These are phyloP conservation scores for Aphanomyces stellatus DNA, from an alignment of 352 stramenopile species.

Conservation along the genomic window DNA sequence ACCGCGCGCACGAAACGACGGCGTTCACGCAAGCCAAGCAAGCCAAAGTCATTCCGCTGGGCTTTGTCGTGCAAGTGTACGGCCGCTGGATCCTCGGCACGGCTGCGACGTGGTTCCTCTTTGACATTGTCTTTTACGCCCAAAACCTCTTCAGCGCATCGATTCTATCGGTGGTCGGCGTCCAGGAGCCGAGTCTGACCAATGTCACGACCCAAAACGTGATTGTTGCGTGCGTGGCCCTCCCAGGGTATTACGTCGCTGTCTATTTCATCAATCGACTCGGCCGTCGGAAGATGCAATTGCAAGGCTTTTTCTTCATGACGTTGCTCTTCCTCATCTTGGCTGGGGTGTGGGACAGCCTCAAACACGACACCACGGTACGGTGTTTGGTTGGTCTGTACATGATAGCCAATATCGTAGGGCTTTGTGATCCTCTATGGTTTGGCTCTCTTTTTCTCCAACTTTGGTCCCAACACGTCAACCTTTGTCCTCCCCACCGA, in stretches of 20 bases:
- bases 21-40: constrained; percentile 29
- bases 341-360: constrained; percentile 47
- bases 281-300: constrained; percentile 60
- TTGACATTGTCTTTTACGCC: constrained; percentile 78
- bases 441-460: constrained; percentile 70
- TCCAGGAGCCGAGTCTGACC: constrained; percentile 40
- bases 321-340: constrained; percentile 52
- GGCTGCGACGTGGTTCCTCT: constrained; percentile 76
- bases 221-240: constrained; percentile 53
- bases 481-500: constrained; percentile 54
- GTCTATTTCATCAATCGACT: constrained; percentile 63
- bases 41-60: constrained; percentile 2
- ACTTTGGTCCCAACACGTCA: constrained; percentile 78
- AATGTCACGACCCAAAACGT: constrained; percentile 46
- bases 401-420: constrained; percentile 10
- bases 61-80: constrained; percentile 19
- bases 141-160: constrained; percentile 71
- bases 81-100: constrained; percentile 40
- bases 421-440: constrained; percentile 68
- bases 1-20: constrained; percentile 52
- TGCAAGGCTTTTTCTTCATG: constrained; percentile 66
- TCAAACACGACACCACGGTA: constrained; percentile 37
- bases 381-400: neutral
- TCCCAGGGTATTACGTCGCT: constrained; percentile 75
- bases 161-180: constrained; percentile 49